Base-by-base conservation (phyloP, 2,329 filamentous ascomycete species). In the Pleurostoma richardsiae region DNA sequence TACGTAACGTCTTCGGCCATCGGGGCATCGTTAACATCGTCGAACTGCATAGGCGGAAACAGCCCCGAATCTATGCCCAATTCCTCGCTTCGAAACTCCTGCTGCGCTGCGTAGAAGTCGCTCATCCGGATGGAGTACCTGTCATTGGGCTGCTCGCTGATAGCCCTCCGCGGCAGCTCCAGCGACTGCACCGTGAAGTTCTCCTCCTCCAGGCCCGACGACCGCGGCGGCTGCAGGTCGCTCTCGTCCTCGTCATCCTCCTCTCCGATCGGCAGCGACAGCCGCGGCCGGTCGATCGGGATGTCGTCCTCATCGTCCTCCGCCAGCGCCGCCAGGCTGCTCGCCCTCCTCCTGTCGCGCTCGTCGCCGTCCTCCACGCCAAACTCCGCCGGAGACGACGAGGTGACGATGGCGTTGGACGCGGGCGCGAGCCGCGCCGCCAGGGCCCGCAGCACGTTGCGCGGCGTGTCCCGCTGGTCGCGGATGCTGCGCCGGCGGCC, bases 131-230 rank as follows among this genome's bases (percentile, higher is more conserved):
- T 62, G 8, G 76, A 78, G 30, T 76, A 56, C 30, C 77, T 64
- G 4, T 67, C 65, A 4, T 62, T 58, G 0, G 70, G 68, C 41
- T 69, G 63, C 48, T 81, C 76, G 44, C 65, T 74, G 36, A 65
- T 57, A 11, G 72, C 74, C 42, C 82, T 67, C 29, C 82, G 70
- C 6, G 80, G 75, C 42, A 83, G 57, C 62, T 85, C 82, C 29
- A 85, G 72, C 2, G 81, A 83, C 49, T 76, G 73, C 39, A 74
- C 61, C 0, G 81, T 85, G 50, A 73, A 72, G 52, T 83, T 75
- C 39, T 81, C 77, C 29, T 82, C 77, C 46, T 83, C 79, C 28
- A 84, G 56, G 7, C 72, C 68, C 30, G 76, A 74, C 43, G 77
- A 72, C 44, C 68, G 71, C 30, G 80, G 81, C 6, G 77, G 77